Base-by-base conservation (phyloP, 2,329 filamentous ascomycete genomes). In the Cladophialophora yegresii region DNA sequence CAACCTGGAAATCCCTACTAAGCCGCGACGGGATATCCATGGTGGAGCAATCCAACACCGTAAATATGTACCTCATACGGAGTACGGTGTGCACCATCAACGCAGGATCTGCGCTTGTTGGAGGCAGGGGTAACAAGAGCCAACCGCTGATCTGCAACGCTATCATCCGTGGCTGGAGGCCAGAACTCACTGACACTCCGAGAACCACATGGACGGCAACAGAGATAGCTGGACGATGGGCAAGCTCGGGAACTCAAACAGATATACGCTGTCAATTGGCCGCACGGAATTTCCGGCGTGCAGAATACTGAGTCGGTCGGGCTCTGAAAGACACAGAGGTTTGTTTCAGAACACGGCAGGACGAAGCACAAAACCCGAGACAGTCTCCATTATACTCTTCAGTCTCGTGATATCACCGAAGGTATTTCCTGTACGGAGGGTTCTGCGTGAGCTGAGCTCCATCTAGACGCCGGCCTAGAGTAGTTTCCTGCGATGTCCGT, bases 101-200 rank as follows among this genome's bases (percentile, higher is more conserved):
- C 47, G 8, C 47, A 51, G 26, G 22, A 51, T 51, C 47, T 20
- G 47, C 47, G 47, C 47, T 51, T 51, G 47, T 51, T 51, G 47
- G 1, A 51, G 3, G 22, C 26, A 51, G 47, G 47, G 12, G 20
- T 51, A 26, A 26, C 13, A 20, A 28, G 26, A 28, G 26, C 26
- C 26, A 28, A 28, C 26, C 26, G 26, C 6, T 28, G 26, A 28
- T 3, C 26, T 28, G 26, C 26, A 13, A 26, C 12, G n/a, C 47
- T 23, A n/a, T 51, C 36, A 43, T 16, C 8, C 5, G 36, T 43
- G 36, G 36, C 36, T 26, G 20, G n/a, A 51, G 47, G 26, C 13
- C 47, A 26, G 47, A 51, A 51, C 20, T 43, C n/a, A 16, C n/a
- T 6, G 36, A 43, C 36, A 16, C 36, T 43, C 16, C 5, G 36